These are phyloP conservation scores for Zygotorulaspora sp. DNA, from an alignment of 805 yeast genomes.

Conservation along the genomic window DNA sequence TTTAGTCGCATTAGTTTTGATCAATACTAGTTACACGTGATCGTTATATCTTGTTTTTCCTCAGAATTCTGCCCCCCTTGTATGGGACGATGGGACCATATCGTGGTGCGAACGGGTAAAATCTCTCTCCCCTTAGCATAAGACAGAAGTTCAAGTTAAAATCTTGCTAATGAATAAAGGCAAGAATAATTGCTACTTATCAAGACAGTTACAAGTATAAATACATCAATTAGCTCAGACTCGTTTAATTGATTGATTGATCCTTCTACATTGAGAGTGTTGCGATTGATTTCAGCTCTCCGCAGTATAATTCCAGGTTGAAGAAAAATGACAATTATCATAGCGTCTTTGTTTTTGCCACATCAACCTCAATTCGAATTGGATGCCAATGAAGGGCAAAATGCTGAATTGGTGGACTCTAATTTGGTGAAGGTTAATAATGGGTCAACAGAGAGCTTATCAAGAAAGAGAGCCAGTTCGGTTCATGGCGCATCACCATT, in stretches of 20 bases:
- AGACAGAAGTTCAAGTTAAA: no score
- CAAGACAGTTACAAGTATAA: no score
- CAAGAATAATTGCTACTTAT: no score
- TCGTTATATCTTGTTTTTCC: no score
- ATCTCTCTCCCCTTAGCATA: background rate
- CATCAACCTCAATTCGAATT: slow-evolving; percentile 60
- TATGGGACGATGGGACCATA: slow-evolving; percentile 1
- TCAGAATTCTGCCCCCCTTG: no score
- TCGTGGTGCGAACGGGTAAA: slow-evolving; percentile 1
- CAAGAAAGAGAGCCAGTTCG: slow-evolving; percentile 25
- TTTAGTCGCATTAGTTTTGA: no score
- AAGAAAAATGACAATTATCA: slow-evolving; percentile 55
- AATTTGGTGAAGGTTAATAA: slow-evolving; percentile 22
- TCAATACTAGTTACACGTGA: background rate
- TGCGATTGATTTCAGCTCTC: no score
- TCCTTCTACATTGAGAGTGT: no score
- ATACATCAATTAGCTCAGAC: no score
- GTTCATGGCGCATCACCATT: slow-evolving; percentile 26
- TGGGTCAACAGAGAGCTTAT: slow-evolving; percentile 13
- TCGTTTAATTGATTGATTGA: no score
- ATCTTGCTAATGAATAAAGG: no score
- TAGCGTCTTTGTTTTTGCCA: slow-evolving; percentile 72
- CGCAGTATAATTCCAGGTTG: background rate
- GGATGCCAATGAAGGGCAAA: slow-evolving; percentile 27
- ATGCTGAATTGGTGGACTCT: slow-evolving; percentile 34